Evolutionary conservation across 495 filamentous ascomycete genomes (phyloP).

Genomic region (Talaromyces borbonicus): DNA sequence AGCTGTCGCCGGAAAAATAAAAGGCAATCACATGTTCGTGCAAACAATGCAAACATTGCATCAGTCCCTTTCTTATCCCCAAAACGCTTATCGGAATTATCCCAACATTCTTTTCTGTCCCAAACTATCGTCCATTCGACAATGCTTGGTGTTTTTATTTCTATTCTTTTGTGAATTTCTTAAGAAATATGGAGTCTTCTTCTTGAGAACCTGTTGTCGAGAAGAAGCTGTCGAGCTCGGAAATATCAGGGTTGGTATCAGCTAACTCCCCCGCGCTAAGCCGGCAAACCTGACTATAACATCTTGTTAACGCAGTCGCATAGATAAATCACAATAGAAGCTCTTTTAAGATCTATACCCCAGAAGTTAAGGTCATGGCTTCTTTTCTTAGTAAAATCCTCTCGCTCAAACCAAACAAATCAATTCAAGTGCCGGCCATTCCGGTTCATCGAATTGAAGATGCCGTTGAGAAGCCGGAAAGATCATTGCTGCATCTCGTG

Average conservation of each 20-base stretch:
- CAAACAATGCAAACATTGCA: neutral
- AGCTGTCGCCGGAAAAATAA: neutral
- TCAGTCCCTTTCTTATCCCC: constrained; percentile 1
- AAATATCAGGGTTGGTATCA: too few species aligned
- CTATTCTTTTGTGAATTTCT: neutral
- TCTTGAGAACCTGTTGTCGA: too few species aligned
- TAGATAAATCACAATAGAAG: neutral
- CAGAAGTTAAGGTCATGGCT: neutral
- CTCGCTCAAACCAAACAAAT: neutral
- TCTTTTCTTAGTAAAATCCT: neutral
- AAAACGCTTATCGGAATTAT: constrained; percentile 3
- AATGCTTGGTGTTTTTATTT: neutral
- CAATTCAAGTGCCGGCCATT: constrained; percentile 46
- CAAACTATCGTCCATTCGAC: neutral
- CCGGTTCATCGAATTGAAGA: constrained; percentile 71
- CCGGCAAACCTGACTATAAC: too few species aligned
- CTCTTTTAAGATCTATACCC: neutral
- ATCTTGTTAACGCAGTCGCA: neutral
- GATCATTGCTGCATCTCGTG: constrained; percentile 82
- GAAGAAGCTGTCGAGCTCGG: too few species aligned
- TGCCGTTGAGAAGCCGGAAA: constrained; percentile 61
- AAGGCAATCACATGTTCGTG: neutral
- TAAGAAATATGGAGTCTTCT: too few species aligned
- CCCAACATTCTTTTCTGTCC: neutral
- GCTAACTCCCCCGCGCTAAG: too few species aligned